phyloP scores from a whole-genome alignment of 2,329 filamentous ascomycete species.

The Colletotrichum gloeosporioides region DNA sequence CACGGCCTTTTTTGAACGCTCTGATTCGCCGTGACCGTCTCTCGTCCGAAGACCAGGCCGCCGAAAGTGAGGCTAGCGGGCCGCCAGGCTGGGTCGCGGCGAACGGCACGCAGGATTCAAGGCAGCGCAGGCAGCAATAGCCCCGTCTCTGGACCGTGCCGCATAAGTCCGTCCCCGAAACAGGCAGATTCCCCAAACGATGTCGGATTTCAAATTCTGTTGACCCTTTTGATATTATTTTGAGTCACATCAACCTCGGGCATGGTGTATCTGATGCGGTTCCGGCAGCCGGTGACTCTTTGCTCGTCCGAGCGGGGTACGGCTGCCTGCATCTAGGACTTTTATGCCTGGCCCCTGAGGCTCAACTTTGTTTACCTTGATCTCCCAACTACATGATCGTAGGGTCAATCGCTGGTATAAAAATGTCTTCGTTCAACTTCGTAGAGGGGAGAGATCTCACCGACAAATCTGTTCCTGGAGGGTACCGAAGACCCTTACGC shows the following conservation, averaged over 20 bases:
- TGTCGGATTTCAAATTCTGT: neutral
- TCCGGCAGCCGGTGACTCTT: conserved; percentile 3
- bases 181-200: neutral
- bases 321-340: neutral
- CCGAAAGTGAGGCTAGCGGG: neutral
- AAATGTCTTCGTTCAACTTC: neutral
- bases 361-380: neutral
- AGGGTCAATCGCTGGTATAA: neutral
- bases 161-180: neutral
- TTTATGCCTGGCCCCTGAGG: neutral
- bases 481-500: too few relatives aligned
- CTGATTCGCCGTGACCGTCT: neutral
- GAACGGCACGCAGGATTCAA: neutral
- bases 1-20: neutral
- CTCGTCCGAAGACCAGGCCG: neutral
- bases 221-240: neutral
- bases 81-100: neutral
- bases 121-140: conserved; percentile 2
- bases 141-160: neutral
- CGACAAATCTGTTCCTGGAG: too few relatives aligned
- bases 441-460: neutral
- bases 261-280: neutral
- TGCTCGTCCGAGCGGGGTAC: conserved; percentile 5
- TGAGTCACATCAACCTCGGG: neutral
- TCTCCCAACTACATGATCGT: neutral